A percentile compares a stretch with the other conserved stretches of the same genome.
Evolutionary conservation across 1,139 yeast species (phyloP).

Genomic region (Blastobotrys malaysiensis): DNA sequence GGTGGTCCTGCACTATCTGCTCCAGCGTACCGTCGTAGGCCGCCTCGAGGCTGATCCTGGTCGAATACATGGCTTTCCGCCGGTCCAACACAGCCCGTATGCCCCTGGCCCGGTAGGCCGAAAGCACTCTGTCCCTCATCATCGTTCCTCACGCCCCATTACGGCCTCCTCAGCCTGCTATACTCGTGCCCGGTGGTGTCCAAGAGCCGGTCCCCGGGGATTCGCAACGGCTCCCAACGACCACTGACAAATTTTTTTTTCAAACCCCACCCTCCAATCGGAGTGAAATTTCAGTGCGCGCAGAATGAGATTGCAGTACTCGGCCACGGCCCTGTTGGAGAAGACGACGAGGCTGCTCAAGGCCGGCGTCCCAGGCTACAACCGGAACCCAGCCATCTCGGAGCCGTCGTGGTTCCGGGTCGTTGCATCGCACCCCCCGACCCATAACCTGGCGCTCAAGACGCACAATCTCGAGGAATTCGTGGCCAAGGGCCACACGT

Average conservation of each 20-base stretch:
- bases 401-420: slow-evolving; percentile 89
- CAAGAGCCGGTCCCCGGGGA: background rate
- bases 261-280: slow-evolving; percentile 6
- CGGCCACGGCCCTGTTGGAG: slow-evolving; percentile 67
- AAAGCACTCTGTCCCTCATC: background rate
- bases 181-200: background rate
- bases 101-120: background rate
- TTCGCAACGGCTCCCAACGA: background rate
- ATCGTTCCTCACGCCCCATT: background rate
- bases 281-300: background rate
- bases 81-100: background rate
- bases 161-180: background rate
- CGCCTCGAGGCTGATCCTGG: background rate
- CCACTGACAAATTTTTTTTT: slow-evolving; percentile 7
- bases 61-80: background rate
- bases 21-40: slow-evolving; percentile 10
- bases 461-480: slow-evolving; percentile 40
- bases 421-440: slow-evolving; percentile 76
- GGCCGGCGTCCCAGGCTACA: slow-evolving; percentile 16
- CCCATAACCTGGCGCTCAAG: slow-evolving; percentile 47
- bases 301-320: slow-evolving; percentile 59
- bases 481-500: slow-evolving; percentile 21
- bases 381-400: slow-evolving; percentile 41
- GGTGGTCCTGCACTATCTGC: slow-evolving; percentile 11
- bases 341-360: slow-evolving; percentile 35